These are phyloP conservation scores for Tilletia caries DNA, from an alignment of 1,284 basidiomycete genomes.

Conservation along the genomic window DNA sequence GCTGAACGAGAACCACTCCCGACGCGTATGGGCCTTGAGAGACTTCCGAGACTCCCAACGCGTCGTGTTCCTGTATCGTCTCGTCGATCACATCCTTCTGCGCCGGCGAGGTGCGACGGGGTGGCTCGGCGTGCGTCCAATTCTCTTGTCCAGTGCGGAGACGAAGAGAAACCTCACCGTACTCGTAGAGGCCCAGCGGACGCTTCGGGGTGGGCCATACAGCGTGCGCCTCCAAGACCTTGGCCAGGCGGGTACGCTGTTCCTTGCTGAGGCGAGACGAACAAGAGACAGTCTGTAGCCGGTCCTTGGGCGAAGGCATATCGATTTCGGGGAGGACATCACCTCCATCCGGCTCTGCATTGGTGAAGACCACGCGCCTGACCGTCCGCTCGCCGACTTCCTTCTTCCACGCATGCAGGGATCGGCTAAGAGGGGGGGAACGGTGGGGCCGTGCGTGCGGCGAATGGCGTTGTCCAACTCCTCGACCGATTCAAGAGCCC, in stretches of 20 bases:
- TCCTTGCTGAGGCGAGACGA: not conserved
- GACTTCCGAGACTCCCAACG: too few relatives aligned
- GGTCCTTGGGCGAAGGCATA: not conserved
- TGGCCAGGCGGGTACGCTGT: not conserved
- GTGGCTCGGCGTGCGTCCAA: constrained; percentile 29
- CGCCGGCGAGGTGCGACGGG: constrained; percentile 22
- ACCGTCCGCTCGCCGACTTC: not conserved
- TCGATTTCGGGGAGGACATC: not conserved
- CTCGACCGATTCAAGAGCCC: too few relatives aligned
- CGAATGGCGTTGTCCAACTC: too few relatives aligned
- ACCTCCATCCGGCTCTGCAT: not conserved
- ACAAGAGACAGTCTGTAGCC: not conserved
- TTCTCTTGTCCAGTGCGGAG: not conserved
- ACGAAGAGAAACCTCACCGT: not conserved
- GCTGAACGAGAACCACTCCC: constrained; percentile 53
- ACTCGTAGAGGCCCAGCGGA: not conserved
- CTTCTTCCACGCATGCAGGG: too few relatives aligned
- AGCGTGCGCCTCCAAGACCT: not conserved
- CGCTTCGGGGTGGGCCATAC: not conserved
- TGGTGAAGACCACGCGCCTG: not conserved
- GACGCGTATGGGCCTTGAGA: too few relatives aligned
- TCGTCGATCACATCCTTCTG: too few relatives aligned
- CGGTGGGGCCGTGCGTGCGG: too few relatives aligned
- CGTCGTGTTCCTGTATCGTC: too few relatives aligned
- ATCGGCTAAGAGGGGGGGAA: too few relatives aligned